Conservation (phyloP, 768 basidiomycete species). For the Suillus paluster region DNA sequence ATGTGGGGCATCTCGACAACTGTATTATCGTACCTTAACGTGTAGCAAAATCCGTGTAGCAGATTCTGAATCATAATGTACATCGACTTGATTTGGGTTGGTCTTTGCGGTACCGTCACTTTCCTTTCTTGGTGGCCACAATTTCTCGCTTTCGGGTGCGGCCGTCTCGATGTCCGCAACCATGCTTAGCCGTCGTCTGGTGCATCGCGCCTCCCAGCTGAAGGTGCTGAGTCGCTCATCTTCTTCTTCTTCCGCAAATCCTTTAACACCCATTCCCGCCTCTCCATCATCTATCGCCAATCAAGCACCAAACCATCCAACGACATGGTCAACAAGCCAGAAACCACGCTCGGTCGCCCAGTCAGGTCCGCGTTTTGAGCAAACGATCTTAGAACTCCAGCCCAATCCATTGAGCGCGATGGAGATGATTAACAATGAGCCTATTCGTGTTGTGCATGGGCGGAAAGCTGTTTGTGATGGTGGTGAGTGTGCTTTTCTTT, state of each 20-base stretch:
- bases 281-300: slow-evolving; percentile 41
- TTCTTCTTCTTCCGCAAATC: slow-evolving; percentile 26
- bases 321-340: slow-evolving; percentile 89
- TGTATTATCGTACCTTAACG: neutral
- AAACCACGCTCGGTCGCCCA: slow-evolving; percentile 61
- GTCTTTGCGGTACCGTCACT: neutral
- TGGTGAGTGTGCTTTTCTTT: slow-evolving; percentile 58
- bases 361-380: slow-evolving; percentile 87
- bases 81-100: too few relatives aligned
- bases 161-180: slow-evolving; percentile 13
- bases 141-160: slow-evolving; percentile 2
- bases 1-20: neutral
- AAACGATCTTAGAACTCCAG: slow-evolving; percentile 85
- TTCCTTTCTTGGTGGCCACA: slow-evolving; percentile 21
- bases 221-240: slow-evolving; percentile 24
- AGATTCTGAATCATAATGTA: neutral
- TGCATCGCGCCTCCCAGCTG: slow-evolving; percentile 20
- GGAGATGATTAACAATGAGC: slow-evolving; percentile 86
- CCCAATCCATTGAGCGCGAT: slow-evolving; percentile 91
- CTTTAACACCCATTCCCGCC: slow-evolving; percentile 15
- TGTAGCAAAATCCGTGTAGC: neutral
- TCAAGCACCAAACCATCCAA: slow-evolving; percentile 84
- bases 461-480: slow-evolving; percentile 94
- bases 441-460: slow-evolving; percentile 78
- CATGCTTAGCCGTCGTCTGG: slow-evolving; percentile 36